phyloP scores from a whole-genome alignment of 2,329 filamentous ascomycete genomes.

The Aspergillus vadensis region DNA sequence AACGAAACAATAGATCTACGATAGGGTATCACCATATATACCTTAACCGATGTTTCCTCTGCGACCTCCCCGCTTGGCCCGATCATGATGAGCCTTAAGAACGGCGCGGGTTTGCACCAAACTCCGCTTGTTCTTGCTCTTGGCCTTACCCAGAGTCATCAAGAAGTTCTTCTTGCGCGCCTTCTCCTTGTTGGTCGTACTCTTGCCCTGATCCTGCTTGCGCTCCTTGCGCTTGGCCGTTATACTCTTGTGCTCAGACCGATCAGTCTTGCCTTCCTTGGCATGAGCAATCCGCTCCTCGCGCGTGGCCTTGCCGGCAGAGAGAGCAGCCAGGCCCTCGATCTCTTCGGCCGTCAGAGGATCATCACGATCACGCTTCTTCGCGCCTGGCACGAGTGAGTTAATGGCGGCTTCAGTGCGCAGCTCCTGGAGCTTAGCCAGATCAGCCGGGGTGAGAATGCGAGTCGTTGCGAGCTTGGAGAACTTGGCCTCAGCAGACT shows the following conservation, averaged over 20 bases:
- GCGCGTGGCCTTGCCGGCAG: slow-evolving; percentile 75
- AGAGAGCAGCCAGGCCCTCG: slow-evolving; percentile 76
- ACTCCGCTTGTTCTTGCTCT: slow-evolving; percentile 92
- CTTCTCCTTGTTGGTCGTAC: slow-evolving; percentile 97
- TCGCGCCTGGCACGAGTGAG: slow-evolving; percentile 55
- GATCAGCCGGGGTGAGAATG: slow-evolving; percentile 91
- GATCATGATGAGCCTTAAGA: slow-evolving; percentile 76
- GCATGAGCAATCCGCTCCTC: slow-evolving; percentile 85
- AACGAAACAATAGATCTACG: not conserved
- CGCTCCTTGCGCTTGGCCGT: slow-evolving; percentile 81
- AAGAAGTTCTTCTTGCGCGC: slow-evolving; percentile 96
- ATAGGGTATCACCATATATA: slow-evolving; percentile 8
- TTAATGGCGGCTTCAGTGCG: slow-evolving; percentile 72
- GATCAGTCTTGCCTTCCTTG: slow-evolving; percentile 76
- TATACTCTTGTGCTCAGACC: slow-evolving; percentile 80
- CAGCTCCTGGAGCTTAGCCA: slow-evolving; percentile 91
- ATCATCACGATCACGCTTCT: slow-evolving; percentile 74
- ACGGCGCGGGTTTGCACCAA: slow-evolving; percentile 81
- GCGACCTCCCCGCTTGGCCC: slow-evolving; percentile 80
- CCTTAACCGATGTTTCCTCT: slow-evolving; percentile 63
- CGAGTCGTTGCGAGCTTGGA: slow-evolving; percentile 76
- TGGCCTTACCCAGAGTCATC: slow-evolving; percentile 97
- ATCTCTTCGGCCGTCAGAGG: slow-evolving; percentile 89
- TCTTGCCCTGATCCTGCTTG: slow-evolving; percentile 89
- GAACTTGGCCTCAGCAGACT: slow-evolving; percentile 46